A percentile compares a stretch with the other conserved stretches of the same genome.
Conservation (phyloP, 73 alveolate species). For the Durusdinium trenchii region DNA sequence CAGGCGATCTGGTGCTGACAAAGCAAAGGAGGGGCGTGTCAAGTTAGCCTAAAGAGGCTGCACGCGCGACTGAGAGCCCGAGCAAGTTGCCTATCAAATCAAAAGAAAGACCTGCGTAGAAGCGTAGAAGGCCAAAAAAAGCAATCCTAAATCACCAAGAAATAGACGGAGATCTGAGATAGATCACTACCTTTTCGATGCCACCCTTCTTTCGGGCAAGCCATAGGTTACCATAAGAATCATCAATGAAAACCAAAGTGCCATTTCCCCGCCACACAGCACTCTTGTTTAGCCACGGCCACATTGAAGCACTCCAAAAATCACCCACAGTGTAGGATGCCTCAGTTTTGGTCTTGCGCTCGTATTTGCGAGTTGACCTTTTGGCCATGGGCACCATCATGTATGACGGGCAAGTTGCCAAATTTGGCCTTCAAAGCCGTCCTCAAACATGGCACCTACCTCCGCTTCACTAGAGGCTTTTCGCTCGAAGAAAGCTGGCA, state of each 20-base stretch:
- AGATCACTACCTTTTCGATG: not conserved
- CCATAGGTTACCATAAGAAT: slow-evolving; percentile 33
- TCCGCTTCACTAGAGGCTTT: not conserved
- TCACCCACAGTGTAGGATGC: not conserved
- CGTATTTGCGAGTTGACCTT: not conserved
- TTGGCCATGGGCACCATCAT: slow-evolving; percentile 23
- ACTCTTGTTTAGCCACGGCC: slow-evolving; percentile 15
- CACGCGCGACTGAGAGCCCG: too few relatives aligned
- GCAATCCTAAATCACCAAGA: not conserved
- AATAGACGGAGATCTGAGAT: not conserved
- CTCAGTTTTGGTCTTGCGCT: not conserved
- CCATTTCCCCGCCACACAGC: not conserved
- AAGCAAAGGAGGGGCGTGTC: not conserved
- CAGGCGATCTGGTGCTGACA: not conserved
- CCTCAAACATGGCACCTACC: not conserved
- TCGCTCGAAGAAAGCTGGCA: slow-evolving; percentile 3
- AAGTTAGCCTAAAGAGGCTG: not conserved
- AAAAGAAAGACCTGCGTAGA: not conserved
- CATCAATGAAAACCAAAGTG: slow-evolving; percentile 17
- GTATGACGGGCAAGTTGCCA: slow-evolving; percentile 17
- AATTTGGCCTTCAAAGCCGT: not conserved
- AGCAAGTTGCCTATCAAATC: not conserved
- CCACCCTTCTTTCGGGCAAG: not conserved
- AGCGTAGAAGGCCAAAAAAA: not conserved
- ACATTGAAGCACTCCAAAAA: not conserved